Conservation (phyloP, 2,329 filamentous ascomycete genomes). For the Zymoseptoria ardabiliae region DNA sequence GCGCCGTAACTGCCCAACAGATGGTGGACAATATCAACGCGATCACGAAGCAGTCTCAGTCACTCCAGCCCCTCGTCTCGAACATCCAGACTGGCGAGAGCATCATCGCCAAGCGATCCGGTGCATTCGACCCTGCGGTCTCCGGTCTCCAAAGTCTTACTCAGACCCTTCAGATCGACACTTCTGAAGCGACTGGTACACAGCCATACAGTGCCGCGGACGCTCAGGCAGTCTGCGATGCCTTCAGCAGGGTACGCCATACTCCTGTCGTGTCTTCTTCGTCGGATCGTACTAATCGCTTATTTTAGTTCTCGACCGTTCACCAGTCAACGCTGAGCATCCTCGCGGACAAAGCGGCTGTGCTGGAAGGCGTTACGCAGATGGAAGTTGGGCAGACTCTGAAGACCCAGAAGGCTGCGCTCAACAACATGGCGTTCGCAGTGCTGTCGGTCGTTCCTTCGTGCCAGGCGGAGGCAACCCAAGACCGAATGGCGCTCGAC, state of each 20-base stretch:
- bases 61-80: slow-evolving; percentile 1
- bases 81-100: slow-evolving; percentile 1
- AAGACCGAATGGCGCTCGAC: slow-evolving; percentile 3
- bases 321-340: slow-evolving; percentile 31
- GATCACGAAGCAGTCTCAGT: slow-evolving; percentile 6
- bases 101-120: neutral
- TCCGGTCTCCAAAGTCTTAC: slow-evolving; percentile 28
- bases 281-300: neutral
- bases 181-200: slow-evolving; percentile 17
- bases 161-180: slow-evolving; percentile 10
- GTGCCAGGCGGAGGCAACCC: slow-evolving; percentile 2
- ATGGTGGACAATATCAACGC: slow-evolving; percentile 8
- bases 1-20: slow-evolving; percentile 1
- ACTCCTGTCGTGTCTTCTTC: neutral
- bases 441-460: slow-evolving; percentile 5
- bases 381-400: slow-evolving; percentile 26
- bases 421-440: slow-evolving; percentile 8
- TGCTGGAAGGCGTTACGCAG: slow-evolving; percentile 24
- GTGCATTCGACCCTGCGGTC: slow-evolving; percentile 24
- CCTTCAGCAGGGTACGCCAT: slow-evolving; percentile 21
- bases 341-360: slow-evolving; percentile 31
- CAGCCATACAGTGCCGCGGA: slow-evolving; percentile 6
- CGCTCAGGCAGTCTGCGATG: slow-evolving; percentile 18
- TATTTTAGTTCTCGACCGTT: slow-evolving; percentile 23
- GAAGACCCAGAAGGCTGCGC: slow-evolving; percentile 4